phyloP scores from a whole-genome alignment of 371 early-diverging fungal genomes.

The Batkoa obscura region DNA sequence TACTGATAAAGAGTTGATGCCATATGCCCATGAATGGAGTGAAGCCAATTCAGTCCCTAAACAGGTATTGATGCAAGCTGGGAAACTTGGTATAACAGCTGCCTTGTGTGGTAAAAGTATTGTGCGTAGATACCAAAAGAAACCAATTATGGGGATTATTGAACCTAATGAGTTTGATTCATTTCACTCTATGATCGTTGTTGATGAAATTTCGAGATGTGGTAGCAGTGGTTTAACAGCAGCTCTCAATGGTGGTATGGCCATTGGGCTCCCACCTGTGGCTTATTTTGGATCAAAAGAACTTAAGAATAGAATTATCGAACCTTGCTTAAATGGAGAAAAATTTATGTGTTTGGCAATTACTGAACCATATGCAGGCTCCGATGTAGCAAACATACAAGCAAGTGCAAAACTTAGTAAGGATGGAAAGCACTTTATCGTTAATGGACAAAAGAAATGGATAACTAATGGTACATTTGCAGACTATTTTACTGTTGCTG shows the following conservation, averaged over 20 bases:
- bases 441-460: constrained; percentile 78
- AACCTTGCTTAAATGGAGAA: constrained; percentile 42
- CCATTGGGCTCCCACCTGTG: constrained; percentile 59
- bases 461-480: constrained; percentile 73
- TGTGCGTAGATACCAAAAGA: constrained; percentile 8
- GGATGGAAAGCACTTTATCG: constrained; percentile 52
- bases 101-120: constrained; percentile 25
- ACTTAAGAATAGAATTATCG: constrained; percentile 43
- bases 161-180: constrained; percentile 39
- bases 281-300: constrained; percentile 47
- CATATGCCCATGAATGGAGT: constrained; percentile 63
- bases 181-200: constrained; percentile 56
- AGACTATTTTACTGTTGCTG: constrained; percentile 44
- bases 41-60: constrained; percentile 56
- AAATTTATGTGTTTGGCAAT: constrained; percentile 61
- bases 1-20: constrained; percentile 64
- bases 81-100: constrained; percentile 47
- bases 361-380: constrained; percentile 47
- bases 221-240: constrained; percentile 69
- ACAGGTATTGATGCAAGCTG: constrained; percentile 42
- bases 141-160: constrained; percentile 19
- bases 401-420: constrained; percentile 45
- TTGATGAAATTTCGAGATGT: constrained; percentile 63
- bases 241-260: constrained; percentile 54
- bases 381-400: constrained; percentile 59